Evolutionary conservation across 345 rosid species (phyloP), one percentile per base, ranked within the genome.

Genomic region (Gossypium herbaceum): DNA sequence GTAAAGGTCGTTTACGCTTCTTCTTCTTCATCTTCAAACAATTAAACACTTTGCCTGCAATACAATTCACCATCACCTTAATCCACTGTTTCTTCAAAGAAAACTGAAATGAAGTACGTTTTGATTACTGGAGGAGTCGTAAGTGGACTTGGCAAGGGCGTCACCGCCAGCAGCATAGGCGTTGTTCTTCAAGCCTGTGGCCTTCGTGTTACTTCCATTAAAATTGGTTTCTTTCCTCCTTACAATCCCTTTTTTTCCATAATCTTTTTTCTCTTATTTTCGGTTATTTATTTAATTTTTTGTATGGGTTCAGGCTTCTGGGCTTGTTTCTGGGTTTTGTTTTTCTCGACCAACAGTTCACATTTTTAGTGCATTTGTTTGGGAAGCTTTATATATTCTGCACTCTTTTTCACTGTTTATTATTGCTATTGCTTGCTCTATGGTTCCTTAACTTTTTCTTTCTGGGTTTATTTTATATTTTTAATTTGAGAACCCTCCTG

Each of bases 121-220:
- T 74, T 94, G 80, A 95, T 94, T 58, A 88, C 97, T 2, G 98
- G 97, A 43, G 98, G 98, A 79, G 98, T 94, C 43, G 98, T 94
- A 44, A 94, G 98, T 72, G 98, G 98, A 29, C 94, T 94, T 54
- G 98, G 98, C 73, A 94, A 94, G 78, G 98, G 98, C 82, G 98
- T 94, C 70, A 92, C 97, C 0, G 97, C 98, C 55, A 94, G 98
- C 81, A 94, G 98, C 81, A 60, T 94, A 71, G 98, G 97, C 77
- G 98, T 94, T 78, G 98, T 91, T 60, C 97, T 94, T 80, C 87
- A 91, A 86, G 92, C 97, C 66, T 92, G 97, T 61, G 97, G 98
- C 77, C 92, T 94, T 56, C 92, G 97, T 62, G 97, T 92, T 76
- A 94, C 98, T 81, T 94, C 98, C 84, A 94, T 92, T 73, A 94